Conservation (phyloP, 2,329 filamentous ascomycete genomes). For the Sclerotinia spermophila region DNA sequence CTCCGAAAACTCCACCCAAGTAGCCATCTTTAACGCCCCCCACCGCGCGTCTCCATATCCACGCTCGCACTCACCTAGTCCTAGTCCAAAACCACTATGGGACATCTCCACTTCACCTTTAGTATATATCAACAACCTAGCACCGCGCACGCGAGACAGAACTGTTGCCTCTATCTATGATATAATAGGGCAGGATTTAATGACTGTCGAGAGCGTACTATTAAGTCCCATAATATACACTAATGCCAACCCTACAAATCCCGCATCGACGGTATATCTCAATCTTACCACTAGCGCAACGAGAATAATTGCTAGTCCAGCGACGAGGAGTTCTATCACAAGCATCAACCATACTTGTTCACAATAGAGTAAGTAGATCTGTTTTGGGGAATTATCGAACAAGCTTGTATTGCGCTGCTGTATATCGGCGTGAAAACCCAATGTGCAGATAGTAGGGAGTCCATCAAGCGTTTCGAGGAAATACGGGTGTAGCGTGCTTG, state of each 20-base stretch:
- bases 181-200: conserved; percentile 45
- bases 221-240: conserved; percentile 32
- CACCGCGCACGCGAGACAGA: conserved; percentile 46
- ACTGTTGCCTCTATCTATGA: conserved; percentile 43
- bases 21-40: conserved; percentile 87
- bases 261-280: conserved; percentile 25
- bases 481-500: background rate
- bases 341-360: conserved; percentile 57
- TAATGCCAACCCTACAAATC: conserved; percentile 33
- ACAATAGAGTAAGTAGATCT: conserved; percentile 54
- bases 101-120: conserved; percentile 19
- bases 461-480: background rate
- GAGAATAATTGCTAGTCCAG: conserved; percentile 34
- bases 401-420: conserved; percentile 30
- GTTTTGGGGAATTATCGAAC: conserved; percentile 50
- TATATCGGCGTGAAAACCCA: background rate
- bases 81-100: conserved; percentile 38
- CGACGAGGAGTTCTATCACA: conserved; percentile 33
- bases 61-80: conserved; percentile 41
- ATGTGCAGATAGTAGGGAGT: background rate
- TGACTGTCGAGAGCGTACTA: conserved; percentile 22
- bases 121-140: conserved; percentile 29
- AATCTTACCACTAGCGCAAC: conserved; percentile 36
- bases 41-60: conserved; percentile 37
- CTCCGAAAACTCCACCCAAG: conserved; percentile 66